phyloP scores from a whole-genome alignment of 2,329 filamentous ascomycete genomes.

The Aspergillus novofumigatus region DNA sequence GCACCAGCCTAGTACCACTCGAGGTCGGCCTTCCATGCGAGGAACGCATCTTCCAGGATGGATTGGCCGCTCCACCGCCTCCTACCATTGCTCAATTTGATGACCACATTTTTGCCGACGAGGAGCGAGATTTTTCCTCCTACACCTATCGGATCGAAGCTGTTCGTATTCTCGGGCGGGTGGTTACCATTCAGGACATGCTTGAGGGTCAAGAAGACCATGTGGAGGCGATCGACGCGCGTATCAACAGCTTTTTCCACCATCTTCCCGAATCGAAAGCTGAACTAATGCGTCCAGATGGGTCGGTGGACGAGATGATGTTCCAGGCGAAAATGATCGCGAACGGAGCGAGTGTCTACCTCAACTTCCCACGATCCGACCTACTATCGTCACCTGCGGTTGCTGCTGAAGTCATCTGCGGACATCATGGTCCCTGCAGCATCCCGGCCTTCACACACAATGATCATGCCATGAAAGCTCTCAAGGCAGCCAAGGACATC shows the following conservation, averaged over 20 bases:
- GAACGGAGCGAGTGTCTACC: slow-evolving; percentile 60
- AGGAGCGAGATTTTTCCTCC: slow-evolving; percentile 68
- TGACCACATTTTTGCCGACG: slow-evolving; percentile 67
- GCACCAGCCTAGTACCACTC: slow-evolving; percentile 63
- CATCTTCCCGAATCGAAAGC: slow-evolving; percentile 71
- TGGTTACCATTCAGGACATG: slow-evolving; percentile 51
- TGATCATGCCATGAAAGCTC: slow-evolving; percentile 71
- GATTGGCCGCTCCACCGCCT: slow-evolving; percentile 55
- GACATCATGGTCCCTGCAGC: slow-evolving; percentile 35
- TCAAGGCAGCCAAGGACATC: slow-evolving; percentile 73
- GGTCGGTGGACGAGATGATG: slow-evolving; percentile 79
- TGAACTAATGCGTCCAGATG: slow-evolving; percentile 64
- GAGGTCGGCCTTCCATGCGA: slow-evolving; percentile 77
- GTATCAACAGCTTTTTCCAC: slow-evolving; percentile 69
- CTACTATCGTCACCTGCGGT: slow-evolving; percentile 53
- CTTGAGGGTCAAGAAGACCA: slow-evolving; percentile 47
- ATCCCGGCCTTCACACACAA: slow-evolving; percentile 40
- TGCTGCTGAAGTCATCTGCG: slow-evolving; percentile 47
- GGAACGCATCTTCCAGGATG: slow-evolving; percentile 58
- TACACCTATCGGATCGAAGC: slow-evolving; percentile 82
- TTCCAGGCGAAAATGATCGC: slow-evolving; percentile 86
- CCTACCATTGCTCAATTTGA: slow-evolving; percentile 72
- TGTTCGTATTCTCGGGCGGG: slow-evolving; percentile 70
- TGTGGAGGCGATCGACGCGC: slow-evolving; percentile 56
- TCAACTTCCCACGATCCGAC: slow-evolving; percentile 76